A percentile compares a stretch with the other conserved stretches of the same genome.
These are phyloP conservation scores for Arachnomyces sp. DNA, from an alignment of 2,329 filamentous ascomycete genomes.

Conservation along the genomic window DNA sequence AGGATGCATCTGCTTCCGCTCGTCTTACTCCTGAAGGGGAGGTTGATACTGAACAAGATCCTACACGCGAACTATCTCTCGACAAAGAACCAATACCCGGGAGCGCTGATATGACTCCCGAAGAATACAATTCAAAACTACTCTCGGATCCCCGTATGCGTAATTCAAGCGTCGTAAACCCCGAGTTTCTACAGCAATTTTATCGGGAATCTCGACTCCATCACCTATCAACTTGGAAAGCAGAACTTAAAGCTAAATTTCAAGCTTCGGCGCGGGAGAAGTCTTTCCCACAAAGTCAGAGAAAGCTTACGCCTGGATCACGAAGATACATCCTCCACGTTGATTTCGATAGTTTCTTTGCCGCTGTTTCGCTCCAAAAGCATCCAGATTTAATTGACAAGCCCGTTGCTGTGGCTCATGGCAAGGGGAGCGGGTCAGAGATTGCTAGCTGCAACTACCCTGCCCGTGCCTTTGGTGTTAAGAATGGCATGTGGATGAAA, in stretches of 20 bases:
- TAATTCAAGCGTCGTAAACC: conserved; percentile 85
- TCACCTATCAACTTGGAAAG: conserved; percentile 94
- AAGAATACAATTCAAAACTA: conserved; percentile 83
- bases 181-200: conserved; percentile 86
- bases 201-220: conserved; percentile 93
- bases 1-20: no score
- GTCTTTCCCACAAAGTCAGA: conserved; percentile 36
- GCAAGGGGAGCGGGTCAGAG: conserved; percentile 75
- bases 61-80: conserved; percentile 1
- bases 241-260: conserved; percentile 80
- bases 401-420: conserved; percentile 82
- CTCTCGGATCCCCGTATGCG: conserved; percentile 76
- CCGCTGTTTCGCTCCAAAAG: conserved; percentile 76
- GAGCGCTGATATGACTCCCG: conserved; percentile 60
- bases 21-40: not conserved
- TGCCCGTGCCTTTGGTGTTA: conserved; percentile 75
- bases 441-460: conserved; percentile 97
- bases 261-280: conserved; percentile 72
- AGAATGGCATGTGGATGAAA: conserved; percentile 99
- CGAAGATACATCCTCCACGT: conserved; percentile 86
- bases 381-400: conserved; percentile 67
- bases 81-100: no score
- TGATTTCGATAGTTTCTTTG: conserved; percentile 98
- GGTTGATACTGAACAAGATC: conserved; percentile 10
- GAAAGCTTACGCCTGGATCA: conserved; percentile 51